Evolutionary conservation across 345 rosid species (phyloP), one percentile per base, ranked within the genome.

Genomic region (Pelargonium nanum): DNA sequence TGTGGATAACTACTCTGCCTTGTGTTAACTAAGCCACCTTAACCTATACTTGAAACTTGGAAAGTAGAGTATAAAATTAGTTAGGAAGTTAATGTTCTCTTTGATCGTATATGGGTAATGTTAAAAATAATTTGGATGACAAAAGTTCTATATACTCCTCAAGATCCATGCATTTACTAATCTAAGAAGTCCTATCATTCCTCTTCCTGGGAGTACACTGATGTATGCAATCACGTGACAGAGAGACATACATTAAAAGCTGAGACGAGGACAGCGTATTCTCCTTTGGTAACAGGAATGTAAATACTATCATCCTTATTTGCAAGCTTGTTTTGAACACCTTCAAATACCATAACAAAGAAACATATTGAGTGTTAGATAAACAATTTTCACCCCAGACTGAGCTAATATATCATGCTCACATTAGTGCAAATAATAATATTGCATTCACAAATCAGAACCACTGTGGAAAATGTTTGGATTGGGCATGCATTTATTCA

Each of bases 241-340:
- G 58, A 40, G 69, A 64, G 61, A 56, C 84, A 52, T 66, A 92
- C 98, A 25, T 72, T 84, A 81, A 87, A 87, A 55, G 91, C 93
- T 6, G 93, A 77, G 55, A 70, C 45, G 40, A 92, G 87, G 75
- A 86, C 87, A 12, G 96, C 67, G 62, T 68, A 85, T 78, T 92
- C 98, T 22, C 85, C 98, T 67, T 74, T 84, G 24, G 86, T 87
- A 64, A 89, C 55, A 1, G 96, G 96, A 73, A 92, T 87, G 59
- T 83, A 83, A 58, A 92, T 85, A 72, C 59, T 89, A 66, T 92
- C 95, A 50, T 92, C 95, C 70, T 87, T 15, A 69, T 87, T 92
- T 65, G 78, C 24, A 65, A 81, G 81, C 83, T 76, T 85, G 79
- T 87, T 89, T 74, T 89, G 98, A 64, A 92, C 93, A 78, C 86